phyloP scores from a whole-genome alignment of 2,329 filamentous ascomycete genomes.

The Trichoderma lentiforme region DNA sequence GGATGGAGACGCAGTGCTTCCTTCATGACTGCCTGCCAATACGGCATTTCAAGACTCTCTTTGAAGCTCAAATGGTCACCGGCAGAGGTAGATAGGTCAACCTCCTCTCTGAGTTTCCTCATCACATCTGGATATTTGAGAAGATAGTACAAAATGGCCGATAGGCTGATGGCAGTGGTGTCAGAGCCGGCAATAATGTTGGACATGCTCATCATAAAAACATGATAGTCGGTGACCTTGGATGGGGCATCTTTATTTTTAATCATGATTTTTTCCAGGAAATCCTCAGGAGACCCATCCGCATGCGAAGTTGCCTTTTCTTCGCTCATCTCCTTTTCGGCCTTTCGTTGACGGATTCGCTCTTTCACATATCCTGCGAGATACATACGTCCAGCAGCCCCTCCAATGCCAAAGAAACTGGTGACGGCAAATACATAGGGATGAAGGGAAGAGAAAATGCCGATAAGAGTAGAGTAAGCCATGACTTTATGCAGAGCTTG shows the following conservation, averaged over 20 bases:
- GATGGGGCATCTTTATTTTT: conserved; percentile 14
- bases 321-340: conserved; percentile 21
- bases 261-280: conserved; percentile 20
- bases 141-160: conserved; percentile 43
- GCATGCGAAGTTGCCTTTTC: not conserved
- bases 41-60: conserved; percentile 44
- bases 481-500: conserved; percentile 24
- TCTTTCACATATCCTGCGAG: conserved; percentile 29
- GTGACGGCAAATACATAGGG: conserved; percentile 22
- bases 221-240: conserved; percentile 18
- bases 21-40: conserved; percentile 53
- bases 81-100: conserved; percentile 17
- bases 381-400: conserved; percentile 27
- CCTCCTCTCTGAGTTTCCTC: conserved; percentile 25
- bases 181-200: conserved; percentile 41
- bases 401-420: conserved; percentile 20
- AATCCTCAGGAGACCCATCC: conserved; percentile 15
- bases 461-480: conserved; percentile 26
- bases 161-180: conserved; percentile 48
- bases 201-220: conserved; percentile 20
- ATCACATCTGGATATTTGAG: conserved; percentile 31
- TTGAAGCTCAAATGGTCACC: conserved; percentile 33
- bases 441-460: conserved; percentile 23
- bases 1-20: conserved; percentile 51
- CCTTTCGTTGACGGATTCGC: conserved; percentile 27